Evolutionary conservation across 495 filamentous ascomycete species (phyloP).

Genomic region (Xylaria bambusicola): DNA sequence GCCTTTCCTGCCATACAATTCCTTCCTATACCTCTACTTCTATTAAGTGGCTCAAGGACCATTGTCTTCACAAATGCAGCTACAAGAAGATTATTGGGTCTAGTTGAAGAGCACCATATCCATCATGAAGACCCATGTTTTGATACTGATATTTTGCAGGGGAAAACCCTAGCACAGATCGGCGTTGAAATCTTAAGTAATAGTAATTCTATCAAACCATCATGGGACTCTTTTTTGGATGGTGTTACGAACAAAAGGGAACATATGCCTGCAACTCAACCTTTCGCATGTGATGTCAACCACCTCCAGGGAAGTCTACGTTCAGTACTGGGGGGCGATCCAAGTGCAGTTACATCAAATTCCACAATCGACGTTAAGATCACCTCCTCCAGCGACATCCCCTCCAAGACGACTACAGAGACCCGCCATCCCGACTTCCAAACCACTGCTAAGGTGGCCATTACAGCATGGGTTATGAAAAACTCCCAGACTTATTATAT

Average conservation of each 20-base stretch:
- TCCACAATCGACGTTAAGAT: too few relatives aligned
- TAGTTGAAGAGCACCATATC: constrained; percentile 31
- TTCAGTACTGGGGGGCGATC: too few relatives aligned
- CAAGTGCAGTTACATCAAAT: too few relatives aligned
- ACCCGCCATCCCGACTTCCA: background rate
- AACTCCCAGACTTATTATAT: background rate
- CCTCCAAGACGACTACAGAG: too few relatives aligned
- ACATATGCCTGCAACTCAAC: background rate
- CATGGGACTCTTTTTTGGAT: background rate
- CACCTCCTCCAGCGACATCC: too few relatives aligned
- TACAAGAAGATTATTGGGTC: constrained; percentile 62
- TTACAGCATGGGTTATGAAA: background rate
- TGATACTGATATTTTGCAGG: background rate
- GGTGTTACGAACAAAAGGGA: background rate
- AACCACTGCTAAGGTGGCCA: background rate
- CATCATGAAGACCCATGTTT: background rate
- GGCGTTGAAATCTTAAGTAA: background rate
- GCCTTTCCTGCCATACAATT: background rate
- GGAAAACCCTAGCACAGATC: background rate
- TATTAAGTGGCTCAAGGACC: constrained; percentile 55
- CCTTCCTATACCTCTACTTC: background rate
- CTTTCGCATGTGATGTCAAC: background rate
- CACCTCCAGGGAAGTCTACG: background rate
- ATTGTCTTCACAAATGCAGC: constrained; percentile 71
- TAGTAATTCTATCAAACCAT: background rate